These are phyloP conservation scores for Beauveria sp. DNA, from an alignment of 2,329 filamentous ascomycete species.

Conservation along the genomic window DNA sequence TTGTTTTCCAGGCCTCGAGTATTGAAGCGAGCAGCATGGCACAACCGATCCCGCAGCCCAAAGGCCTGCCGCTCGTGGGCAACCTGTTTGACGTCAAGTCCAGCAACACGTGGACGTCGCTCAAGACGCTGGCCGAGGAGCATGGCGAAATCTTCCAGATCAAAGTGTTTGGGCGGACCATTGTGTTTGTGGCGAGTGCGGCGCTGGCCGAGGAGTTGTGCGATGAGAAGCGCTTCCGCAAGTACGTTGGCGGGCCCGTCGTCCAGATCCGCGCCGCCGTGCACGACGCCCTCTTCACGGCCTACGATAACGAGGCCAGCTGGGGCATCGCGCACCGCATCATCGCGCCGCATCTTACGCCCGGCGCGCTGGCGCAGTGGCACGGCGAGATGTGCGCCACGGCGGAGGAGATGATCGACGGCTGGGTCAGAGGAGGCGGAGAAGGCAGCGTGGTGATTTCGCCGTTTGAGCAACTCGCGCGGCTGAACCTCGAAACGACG, in stretches of 20 bases:
- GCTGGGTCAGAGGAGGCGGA: slow-evolving; percentile 35
- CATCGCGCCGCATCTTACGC: slow-evolving; percentile 37
- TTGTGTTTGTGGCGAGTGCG: slow-evolving; percentile 39
- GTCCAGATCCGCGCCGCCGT: slow-evolving; percentile 44
- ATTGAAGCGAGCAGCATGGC: slow-evolving; percentile 19
- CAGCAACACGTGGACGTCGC: slow-evolving; percentile 28
- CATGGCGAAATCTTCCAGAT: slow-evolving; percentile 32
- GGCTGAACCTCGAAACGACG: slow-evolving; percentile 44
- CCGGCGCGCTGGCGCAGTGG: slow-evolving; percentile 23
- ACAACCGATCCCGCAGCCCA: slow-evolving; percentile 27
- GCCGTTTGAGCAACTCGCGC: slow-evolving; percentile 42
- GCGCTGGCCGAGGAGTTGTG: slow-evolving; percentile 43
- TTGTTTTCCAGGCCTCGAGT: neutral
- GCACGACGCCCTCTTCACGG: slow-evolving; percentile 45
- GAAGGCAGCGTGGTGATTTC: slow-evolving; percentile 29
- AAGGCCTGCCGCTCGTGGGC: slow-evolving; percentile 27
- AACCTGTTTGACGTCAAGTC: slow-evolving; percentile 29
- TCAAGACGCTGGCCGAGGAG: slow-evolving; percentile 27
- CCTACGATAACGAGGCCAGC: slow-evolving; percentile 37
- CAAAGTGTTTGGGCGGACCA: slow-evolving; percentile 25
- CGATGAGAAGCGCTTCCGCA: slow-evolving; percentile 46
- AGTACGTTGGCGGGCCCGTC: slow-evolving; percentile 44
- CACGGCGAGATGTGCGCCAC: slow-evolving; percentile 42
- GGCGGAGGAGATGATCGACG: slow-evolving; percentile 39
- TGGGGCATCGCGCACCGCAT: slow-evolving; percentile 47